These are phyloP conservation scores for Penicillium dipodomyicola DNA, from an alignment of 495 filamentous ascomycete genomes.

Conservation along the genomic window DNA sequence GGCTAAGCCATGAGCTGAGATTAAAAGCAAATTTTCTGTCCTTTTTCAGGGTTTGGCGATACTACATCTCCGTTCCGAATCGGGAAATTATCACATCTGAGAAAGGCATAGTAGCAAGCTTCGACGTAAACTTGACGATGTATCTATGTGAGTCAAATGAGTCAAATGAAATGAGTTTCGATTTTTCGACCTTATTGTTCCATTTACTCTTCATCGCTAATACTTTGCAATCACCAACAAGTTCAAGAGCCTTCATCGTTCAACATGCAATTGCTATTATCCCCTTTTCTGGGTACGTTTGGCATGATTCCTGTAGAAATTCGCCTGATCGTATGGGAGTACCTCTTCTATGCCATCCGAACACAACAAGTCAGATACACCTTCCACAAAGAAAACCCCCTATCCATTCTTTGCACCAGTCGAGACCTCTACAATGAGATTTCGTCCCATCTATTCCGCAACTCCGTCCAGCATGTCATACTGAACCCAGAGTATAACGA, in stretches of 20 bases:
- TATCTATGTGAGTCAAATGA: background rate
- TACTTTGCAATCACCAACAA: background rate
- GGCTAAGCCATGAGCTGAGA: slow-evolving; percentile 11
- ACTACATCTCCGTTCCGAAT: background rate
- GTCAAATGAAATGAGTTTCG: too few species aligned
- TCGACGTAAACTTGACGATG: slow-evolving; percentile 4
- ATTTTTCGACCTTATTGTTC: background rate
- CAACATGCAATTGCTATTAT: background rate
- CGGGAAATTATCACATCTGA: background rate
- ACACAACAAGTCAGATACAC: background rate
- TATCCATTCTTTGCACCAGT: background rate
- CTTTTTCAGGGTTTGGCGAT: background rate
- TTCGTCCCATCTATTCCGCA: background rate
- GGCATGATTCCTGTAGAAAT: background rate
- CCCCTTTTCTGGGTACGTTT: background rate
- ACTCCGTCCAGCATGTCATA: background rate
- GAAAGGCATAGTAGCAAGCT: slow-evolving; percentile 1
- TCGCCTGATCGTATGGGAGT: background rate
- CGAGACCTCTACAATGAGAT: slow-evolving; percentile 1
- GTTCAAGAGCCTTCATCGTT: background rate
- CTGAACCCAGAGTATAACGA: background rate
- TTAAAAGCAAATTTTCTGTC: background rate
- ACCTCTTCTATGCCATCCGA: background rate
- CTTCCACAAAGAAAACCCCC: background rate
- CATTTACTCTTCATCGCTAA: background rate